Conservation (phyloP, 176 grass and related monocot genomes). For the Carex cristatella region DNA sequence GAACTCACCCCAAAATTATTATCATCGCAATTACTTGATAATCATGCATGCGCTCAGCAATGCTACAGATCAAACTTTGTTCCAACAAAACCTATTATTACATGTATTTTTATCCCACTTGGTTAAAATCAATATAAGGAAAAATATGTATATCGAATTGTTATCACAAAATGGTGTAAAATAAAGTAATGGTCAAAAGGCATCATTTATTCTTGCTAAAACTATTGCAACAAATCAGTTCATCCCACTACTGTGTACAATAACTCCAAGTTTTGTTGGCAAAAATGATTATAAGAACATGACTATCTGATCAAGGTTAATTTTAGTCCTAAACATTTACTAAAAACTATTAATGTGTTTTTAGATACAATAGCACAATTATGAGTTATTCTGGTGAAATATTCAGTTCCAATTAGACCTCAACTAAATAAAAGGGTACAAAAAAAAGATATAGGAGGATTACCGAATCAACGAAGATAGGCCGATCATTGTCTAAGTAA, state of each 20-base stretch:
- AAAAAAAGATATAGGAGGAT: not conserved
- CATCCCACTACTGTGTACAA: not conserved
- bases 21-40: slow-evolving; percentile 90
- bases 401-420: not conserved
- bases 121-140: not conserved
- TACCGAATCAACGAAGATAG: slow-evolving; percentile 81
- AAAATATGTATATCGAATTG: not conserved
- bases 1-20: slow-evolving; percentile 60
- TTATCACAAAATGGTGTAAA: not conserved
- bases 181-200: not conserved
- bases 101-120: not conserved
- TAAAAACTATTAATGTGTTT: not conserved
- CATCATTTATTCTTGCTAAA: not conserved
- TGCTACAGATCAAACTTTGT: slow-evolving; percentile 34
- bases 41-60: slow-evolving; percentile 60
- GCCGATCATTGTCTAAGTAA: slow-evolving; percentile 47
- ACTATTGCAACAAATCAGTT: not conserved
- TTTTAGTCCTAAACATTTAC: not conserved
- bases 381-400: not conserved
- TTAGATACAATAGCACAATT: not conserved
- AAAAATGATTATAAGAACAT: not conserved
- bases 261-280: not conserved
- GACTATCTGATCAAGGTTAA: not conserved
- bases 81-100: slow-evolving; percentile 61
- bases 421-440: not conserved